Base-by-base conservation (phyloP, 306 rosid species). In the Cicer chorassanicum region DNA sequence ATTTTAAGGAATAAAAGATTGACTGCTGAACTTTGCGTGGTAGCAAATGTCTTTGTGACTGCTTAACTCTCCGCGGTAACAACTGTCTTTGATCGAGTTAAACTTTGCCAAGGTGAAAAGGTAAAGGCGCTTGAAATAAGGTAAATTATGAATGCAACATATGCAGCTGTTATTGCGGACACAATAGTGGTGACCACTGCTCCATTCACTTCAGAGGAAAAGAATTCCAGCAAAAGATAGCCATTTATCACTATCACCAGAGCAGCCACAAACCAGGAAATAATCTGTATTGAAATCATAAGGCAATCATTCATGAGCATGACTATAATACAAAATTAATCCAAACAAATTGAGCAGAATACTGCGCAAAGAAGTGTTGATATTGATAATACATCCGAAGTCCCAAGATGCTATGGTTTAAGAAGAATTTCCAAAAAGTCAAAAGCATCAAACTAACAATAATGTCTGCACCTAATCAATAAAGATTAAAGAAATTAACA, bases 181-280 rank as follows among this genome's bases (percentile, higher is more conserved):
- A 90, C 82, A 9, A 75, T 6, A 11, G 80, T 10, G 65, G 79
- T 61, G 14, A 89, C 8, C 24, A 73, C 38, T 50, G 71, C 79
- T 61, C 99, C 97, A 3, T 68, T 85, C 82, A 85, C 98, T 81
- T 92, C 96, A 11, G 85, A 39, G 7, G 88, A 77, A 87, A 95
- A 84, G 93, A 90, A 95, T 46, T 88, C 93, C 72, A 90, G 43
- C 86, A 92, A 70, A 19, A 95, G 93, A 84, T 95, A 92, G 50
- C 98, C 99, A 50, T 95, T 95, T 59, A 95, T 95, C 70, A 84
- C 84, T 49, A 92, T 95, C 88, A 95, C 99, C 69, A 95, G 87
- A 36, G 77, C 93, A 62, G 99, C 96, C 86, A 95, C 99, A n/a
- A 84, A 75, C 99, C 99, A 95, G 10, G 99, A 83, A 18, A 81